A percentile compares a stretch with the other conserved stretches of the same genome.
These are phyloP conservation scores for Nicotiana obtusifolia DNA, from an alignment of 257 asterid genomes.

Conservation along the genomic window DNA sequence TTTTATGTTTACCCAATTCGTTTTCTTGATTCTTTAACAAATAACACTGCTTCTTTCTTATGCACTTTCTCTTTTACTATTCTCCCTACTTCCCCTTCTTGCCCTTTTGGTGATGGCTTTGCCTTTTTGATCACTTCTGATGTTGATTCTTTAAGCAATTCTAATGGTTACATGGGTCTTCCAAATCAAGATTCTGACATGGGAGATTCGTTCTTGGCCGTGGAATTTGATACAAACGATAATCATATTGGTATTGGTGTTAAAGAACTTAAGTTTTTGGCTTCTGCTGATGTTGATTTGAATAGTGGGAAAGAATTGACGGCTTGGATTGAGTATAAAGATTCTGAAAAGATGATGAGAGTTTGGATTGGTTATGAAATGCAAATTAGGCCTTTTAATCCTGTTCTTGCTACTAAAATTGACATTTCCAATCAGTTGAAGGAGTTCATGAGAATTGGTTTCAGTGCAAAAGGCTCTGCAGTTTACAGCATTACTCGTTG, in stretches of 20 bases:
- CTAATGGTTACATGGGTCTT: constrained; percentile 61
- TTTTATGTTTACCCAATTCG: constrained; percentile 51
- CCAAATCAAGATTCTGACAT: constrained; percentile 16
- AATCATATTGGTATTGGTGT: constrained; percentile 56
- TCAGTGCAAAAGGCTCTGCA: constrained; percentile 65
- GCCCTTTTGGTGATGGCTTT: constrained; percentile 72
- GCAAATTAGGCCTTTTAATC: constrained; percentile 36
- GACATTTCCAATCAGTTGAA: constrained; percentile 50
- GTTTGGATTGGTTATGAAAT: constrained; percentile 50
- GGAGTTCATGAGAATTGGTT: constrained; percentile 71
- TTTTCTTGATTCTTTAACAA: constrained; percentile 45
- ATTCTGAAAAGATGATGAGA: constrained; percentile 38
- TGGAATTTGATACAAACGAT: constrained; percentile 55
- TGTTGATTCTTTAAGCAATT: constrained; percentile 24
- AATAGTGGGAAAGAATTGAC: constrained; percentile 42
- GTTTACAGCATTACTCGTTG: constrained; percentile 36
- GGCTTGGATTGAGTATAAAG: constrained; percentile 60
- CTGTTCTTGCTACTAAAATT: constrained; percentile 38
- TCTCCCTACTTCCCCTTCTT: constrained; percentile 27
- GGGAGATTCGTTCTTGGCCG: constrained; percentile 47
- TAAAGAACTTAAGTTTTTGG: constrained; percentile 37
- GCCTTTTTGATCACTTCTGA: constrained; percentile 54
- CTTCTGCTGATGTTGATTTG: constrained; percentile 44
- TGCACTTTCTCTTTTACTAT: constrained; percentile 59
- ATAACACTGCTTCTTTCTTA: constrained; percentile 55